These are phyloP conservation scores for Poronia punctata DNA, from an alignment of 495 filamentous ascomycete genomes.

Conservation along the genomic window DNA sequence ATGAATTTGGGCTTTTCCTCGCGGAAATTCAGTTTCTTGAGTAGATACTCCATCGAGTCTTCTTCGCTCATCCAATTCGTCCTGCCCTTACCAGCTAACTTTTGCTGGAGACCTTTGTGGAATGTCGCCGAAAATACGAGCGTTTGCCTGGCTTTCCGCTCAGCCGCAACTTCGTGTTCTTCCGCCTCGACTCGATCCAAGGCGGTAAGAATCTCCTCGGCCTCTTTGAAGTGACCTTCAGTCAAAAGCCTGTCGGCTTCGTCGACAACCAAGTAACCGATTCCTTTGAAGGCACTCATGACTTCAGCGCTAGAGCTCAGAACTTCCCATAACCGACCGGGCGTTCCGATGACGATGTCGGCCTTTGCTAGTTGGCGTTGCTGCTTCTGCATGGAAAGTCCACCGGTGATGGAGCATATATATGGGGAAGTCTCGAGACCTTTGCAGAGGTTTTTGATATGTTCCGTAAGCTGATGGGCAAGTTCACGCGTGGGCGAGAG, in stretches of 20 bases:
- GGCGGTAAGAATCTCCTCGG: conserved; percentile 72
- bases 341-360: conserved; percentile 87
- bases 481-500: conserved; percentile 89
- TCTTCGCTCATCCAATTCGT: conserved; percentile 60
- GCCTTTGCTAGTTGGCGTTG: conserved; percentile 67
- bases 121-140: conserved; percentile 97
- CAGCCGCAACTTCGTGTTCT: conserved; percentile 25
- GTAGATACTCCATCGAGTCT: conserved; percentile 85
- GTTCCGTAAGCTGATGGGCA: conserved; percentile 79
- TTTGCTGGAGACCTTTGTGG: conserved; percentile 81
- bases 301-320: conserved; percentile 53
- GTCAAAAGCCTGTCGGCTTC: conserved; percentile 91
- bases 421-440: conserved; percentile 58
- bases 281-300: conserved; percentile 55
- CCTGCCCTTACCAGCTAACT: conserved; percentile 69
- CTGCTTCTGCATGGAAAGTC: conserved; percentile 88
- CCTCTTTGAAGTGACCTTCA: conserved; percentile 91
- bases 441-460: conserved; percentile 66
- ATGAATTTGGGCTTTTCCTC: conserved; percentile 80
- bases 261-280: conserved; percentile 83
- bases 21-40: conserved; percentile 83
- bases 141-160: conserved; percentile 59
- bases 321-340: conserved; percentile 90
- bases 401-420: conserved; percentile 76
- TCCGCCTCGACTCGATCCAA: conserved; percentile 54